Percentiles rank a stretch among this genome's conserved stretches.
Evolutionary conservation across 345 rosid genomes (phyloP).

Genomic region (Viola odorata): DNA sequence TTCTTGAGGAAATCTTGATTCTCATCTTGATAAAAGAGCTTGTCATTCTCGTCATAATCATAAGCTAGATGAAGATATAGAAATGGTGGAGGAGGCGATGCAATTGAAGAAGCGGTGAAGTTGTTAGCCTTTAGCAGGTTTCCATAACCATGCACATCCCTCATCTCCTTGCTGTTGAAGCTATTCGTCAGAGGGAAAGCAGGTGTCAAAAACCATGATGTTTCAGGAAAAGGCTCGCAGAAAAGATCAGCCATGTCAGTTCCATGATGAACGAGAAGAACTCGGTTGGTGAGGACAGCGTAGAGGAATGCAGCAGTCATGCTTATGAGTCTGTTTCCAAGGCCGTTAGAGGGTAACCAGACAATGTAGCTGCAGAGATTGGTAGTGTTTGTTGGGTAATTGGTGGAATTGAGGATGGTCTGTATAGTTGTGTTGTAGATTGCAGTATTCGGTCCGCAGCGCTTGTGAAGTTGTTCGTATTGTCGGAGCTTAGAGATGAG

Average conservation of each 20-base stretch:
- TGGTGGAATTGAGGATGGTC: neutral
- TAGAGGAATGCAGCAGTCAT: conserved; percentile 19
- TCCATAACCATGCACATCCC: neutral
- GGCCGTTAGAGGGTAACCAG: conserved; percentile 9
- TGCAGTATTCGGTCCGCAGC: conserved; percentile 14
- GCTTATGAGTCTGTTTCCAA: conserved; percentile 20
- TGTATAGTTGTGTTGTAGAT: conserved; percentile 4
- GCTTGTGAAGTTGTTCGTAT: conserved; percentile 17
- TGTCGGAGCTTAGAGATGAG: conserved; percentile 13
- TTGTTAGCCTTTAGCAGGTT: neutral
- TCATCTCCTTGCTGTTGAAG: neutral
- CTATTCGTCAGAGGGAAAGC: conserved; percentile 9
- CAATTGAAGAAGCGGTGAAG: neutral
- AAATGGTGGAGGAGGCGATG: neutral
- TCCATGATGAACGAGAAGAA: conserved; percentile 10
- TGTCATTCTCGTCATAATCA: neutral
- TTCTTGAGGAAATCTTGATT: conserved; percentile 7
- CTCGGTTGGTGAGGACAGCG: conserved; percentile 18
- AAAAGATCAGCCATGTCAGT: conserved; percentile 14
- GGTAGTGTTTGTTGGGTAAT: neutral
- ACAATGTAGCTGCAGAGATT: conserved; percentile 15
- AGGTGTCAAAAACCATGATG: conserved; percentile 6
- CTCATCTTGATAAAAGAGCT: conserved; percentile 16
- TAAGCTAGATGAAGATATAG: conserved; percentile 3
- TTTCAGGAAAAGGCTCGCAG: conserved; percentile 18